Evolutionary conservation across 192 early-diverging fungal species (phyloP), one percentile per base, ranked within the genome.

Genomic region (Ramicandelaber brevisporus): DNA sequence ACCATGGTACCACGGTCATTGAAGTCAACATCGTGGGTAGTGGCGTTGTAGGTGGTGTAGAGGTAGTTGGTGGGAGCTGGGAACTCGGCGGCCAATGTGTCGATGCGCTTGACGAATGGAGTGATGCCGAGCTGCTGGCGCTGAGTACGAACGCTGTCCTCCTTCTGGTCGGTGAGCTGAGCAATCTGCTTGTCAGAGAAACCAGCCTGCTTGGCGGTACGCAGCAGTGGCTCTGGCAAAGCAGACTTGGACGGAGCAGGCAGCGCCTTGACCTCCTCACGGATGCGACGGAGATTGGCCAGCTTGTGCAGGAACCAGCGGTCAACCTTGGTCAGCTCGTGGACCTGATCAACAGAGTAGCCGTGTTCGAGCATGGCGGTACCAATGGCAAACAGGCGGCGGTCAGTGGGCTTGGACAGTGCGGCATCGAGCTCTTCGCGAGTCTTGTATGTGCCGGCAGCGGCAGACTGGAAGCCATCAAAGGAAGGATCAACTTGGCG

Each of bases 21-120:
- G 33, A 95, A 95, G 6, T 26, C 35, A 11, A 95, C 78, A 41
- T 95, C 89, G 33, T 90, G 56, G 0, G 70, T 63, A 0, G 68
- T 49, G 3, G 72, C 89, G 48, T 87, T 87, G 63, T 95, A 95
- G n/a, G 86, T 90, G n/a, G 71, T 88, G 65, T 90, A 95, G 5
- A 95, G 58, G 41, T 95, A 95, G 52, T 95, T 95, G 23, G 89
- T 95, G 27, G 72, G 57, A 16, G 86, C 82, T 27, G 89, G 89
- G 59, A 90, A 90, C 52, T 95, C 89, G 24, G 82, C 89, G 28
- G 86, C 89, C 29, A 90, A 48, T 3, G 86, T 90, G 49, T 96
- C 89, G 30, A 96, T 90, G 29, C 78, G 71, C 62, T 96, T 96
- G 18, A 87, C 83, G 30, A 68, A 70, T 12, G 84, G 86, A 4